These are phyloP conservation scores for Aspergillus asperescens DNA, from an alignment of 495 filamentous ascomycete species.

Conservation along the genomic window DNA sequence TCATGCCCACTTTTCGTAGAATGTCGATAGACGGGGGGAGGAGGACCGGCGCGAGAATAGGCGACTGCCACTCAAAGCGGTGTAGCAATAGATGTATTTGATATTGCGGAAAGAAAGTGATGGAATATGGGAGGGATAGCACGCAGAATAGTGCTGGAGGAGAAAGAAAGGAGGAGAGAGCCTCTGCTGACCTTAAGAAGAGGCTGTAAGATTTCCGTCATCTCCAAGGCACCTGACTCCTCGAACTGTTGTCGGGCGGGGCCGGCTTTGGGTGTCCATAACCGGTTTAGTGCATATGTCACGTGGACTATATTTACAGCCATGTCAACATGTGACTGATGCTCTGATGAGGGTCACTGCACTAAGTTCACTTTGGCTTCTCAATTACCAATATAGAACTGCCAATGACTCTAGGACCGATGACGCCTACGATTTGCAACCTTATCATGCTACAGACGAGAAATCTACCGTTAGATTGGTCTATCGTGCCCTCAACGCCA, in stretches of 20 bases:
- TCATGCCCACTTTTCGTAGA: conserved; percentile 21
- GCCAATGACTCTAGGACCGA: neutral
- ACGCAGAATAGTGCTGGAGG: conserved; percentile 16
- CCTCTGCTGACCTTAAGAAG: conserved; percentile 4
- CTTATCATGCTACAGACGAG: too few relatives aligned
- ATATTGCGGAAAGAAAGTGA: neutral
- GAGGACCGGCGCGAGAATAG: conserved; percentile 10
- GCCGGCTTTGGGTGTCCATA: neutral
- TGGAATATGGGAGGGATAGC: conserved; percentile 7
- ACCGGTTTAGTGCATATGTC: neutral
- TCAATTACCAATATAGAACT: neutral
- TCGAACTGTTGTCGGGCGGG: neutral
- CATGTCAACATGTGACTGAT: neutral
- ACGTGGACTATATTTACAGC: neutral
- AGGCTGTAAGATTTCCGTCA: conserved; percentile 23
- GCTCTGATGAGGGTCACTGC: neutral
- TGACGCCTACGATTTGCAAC: too few relatives aligned
- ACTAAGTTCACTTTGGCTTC: too few relatives aligned
- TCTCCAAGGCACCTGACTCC: conserved; percentile 14
- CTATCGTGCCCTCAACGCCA: neutral
- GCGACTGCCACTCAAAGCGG: neutral
- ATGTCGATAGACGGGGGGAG: conserved; percentile 17
- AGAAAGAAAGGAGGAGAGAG: conserved; percentile 8
- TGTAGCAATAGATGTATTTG: conserved; percentile 1
- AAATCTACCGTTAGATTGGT: too few relatives aligned